Percentiles rank a stretch among this genome's conserved stretches.
phyloP scores from a whole-genome alignment of 169 alveolate species.

The Plasmodium vivax region DNA sequence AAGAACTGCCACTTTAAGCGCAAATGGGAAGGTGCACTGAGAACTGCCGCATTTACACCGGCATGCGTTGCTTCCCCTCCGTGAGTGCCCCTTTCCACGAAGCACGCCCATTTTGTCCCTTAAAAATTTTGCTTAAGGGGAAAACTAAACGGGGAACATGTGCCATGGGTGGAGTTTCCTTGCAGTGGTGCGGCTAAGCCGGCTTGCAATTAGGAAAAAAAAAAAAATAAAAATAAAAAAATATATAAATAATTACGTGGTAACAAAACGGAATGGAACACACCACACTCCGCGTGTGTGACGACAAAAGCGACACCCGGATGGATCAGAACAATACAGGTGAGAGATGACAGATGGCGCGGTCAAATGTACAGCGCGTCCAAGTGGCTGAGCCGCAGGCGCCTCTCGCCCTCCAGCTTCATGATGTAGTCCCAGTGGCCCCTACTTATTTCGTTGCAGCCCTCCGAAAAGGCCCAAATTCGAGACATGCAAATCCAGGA shows the following conservation, averaged over 20 bases:
- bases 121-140: background rate
- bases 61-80: background rate
- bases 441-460: conserved; percentile 40
- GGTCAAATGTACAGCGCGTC: conserved; percentile 18
- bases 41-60: background rate
- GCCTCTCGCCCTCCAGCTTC: conserved; percentile 43
- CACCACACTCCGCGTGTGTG: background rate
- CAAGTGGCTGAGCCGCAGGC: conserved; percentile 28
- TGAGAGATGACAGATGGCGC: background rate
- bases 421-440: conserved; percentile 54
- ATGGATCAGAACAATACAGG: background rate
- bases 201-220: background rate
- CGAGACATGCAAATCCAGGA: conserved; percentile 73
- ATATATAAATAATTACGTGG: background rate
- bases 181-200: background rate
- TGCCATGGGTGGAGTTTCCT: background rate
- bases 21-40: background rate
- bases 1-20: background rate
- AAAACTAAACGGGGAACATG: background rate
- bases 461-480: conserved; percentile 73
- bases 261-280: background rate
- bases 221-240: background rate
- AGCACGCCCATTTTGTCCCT: background rate
- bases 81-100: background rate
- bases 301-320: background rate